Percentiles rank a stretch among this genome's conserved stretches.
phyloP scores from a whole-genome alignment of 2,329 filamentous ascomycete genomes.

The Aspergillus neoniger region DNA sequence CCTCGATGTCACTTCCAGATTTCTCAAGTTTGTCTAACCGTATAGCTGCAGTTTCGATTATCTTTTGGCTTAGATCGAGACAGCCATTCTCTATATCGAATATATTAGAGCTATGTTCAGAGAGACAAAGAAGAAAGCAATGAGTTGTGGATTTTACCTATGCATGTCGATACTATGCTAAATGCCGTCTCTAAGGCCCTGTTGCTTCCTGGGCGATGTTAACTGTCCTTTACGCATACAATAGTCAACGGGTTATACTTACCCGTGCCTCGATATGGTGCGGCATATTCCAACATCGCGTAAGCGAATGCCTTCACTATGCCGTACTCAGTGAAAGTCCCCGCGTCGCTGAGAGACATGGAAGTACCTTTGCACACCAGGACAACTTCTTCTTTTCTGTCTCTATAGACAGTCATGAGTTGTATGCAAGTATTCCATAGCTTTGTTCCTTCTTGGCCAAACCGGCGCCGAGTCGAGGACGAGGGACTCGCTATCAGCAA shows the following conservation, averaged over 20 bases:
- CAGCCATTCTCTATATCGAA: conserved; percentile 52
- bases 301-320: conserved; percentile 64
- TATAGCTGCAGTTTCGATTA: conserved; percentile 65
- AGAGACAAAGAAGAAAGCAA: not conserved
- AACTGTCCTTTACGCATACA: not conserved
- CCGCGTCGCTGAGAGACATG: not conserved
- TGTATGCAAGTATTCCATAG: conserved; percentile 44
- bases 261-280: conserved; percentile 19
- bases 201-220: conserved; percentile 42
- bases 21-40: conserved; percentile 48
- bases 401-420: conserved; percentile 15
- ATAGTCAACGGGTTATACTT: not conserved
- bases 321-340: not conserved
- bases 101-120: no score
- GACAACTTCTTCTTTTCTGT: conserved; percentile 7
- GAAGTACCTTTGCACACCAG: conserved; percentile 24
- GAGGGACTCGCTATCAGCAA: conserved; percentile 6
- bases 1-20: conserved; percentile 13
- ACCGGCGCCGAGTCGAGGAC: conserved; percentile 16
- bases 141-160: conserved; percentile 51
- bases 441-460: conserved; percentile 36
- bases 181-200: conserved; percentile 68
- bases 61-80: conserved; percentile 58
- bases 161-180: conserved; percentile 64
- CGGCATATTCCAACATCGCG: conserved; percentile 63